Evolutionary conservation across 495 filamentous ascomycete genomes (phyloP), one percentile per base, ranked within the genome.

Genomic region (Bryoglossum gracile): DNA sequence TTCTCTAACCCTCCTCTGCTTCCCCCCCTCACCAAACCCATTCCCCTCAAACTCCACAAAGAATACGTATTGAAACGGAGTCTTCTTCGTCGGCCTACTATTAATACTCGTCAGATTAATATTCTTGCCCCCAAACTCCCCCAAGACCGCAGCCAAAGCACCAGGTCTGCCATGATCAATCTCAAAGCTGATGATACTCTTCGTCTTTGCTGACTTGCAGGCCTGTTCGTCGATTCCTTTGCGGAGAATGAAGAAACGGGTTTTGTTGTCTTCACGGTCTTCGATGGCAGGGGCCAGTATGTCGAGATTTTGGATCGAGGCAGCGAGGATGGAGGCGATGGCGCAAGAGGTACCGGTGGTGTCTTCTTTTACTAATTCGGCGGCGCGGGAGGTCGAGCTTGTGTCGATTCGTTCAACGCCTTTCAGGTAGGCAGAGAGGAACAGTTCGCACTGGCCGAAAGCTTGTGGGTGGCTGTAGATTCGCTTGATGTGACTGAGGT

Each of bases 391-490:
- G 1, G 92, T 98, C 2, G 87, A 94, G 35, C 83, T 85, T 33
- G 89, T 85, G 62, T 98, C 91, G 28, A 91, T 75, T 35, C 78
- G 73, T 67, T 92, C 87, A 6, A 85, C 69, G 19, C 77, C 76
- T 47, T 80, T 81, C 43, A 92, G 76, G 55, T 81, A 67, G 37
- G 68, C 58, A 5, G 70, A 68, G 4, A 95, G 67, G 58, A 94
- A 94, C n/a, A 37, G 51, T n/a, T 79, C 78, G 59, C 89, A 95
- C 68, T 98, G 92, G 3, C 89, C 91, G 71, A 89, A 92, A 24
- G 87, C 92, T 67, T 97, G 92, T 13, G 89, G 87, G 64, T 98
- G 92, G 19, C 86, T 90, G 66, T 94, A 94, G 38, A 98, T 63
- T 32, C 74, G 68, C 25, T 65, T 63, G 53, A 86, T 56, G 51